A percentile compares a stretch with the other conserved stretches of the same genome.
phyloP scores from a whole-genome alignment of 1,139 yeast genomes.

The Komagataea norvegica region DNA sequence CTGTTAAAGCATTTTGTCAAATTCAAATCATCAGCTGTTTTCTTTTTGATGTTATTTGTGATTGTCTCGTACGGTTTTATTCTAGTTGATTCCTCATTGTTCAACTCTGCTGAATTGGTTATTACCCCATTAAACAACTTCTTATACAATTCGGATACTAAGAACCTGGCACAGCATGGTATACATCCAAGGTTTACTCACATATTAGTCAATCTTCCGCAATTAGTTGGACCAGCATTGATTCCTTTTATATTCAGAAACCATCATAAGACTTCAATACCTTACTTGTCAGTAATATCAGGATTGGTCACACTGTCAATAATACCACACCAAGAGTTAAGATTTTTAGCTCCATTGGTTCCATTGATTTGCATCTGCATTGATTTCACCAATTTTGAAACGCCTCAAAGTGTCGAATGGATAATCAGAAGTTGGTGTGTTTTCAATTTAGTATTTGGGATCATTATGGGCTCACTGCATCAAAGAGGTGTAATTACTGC shows the following conservation, averaged over 20 bases:
- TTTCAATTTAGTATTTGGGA: conserved; percentile 57
- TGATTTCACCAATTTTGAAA: conserved; percentile 35
- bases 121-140: conserved; percentile 77
- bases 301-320: conserved; percentile 60
- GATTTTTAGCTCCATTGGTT: conserved; percentile 74
- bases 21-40: conserved; percentile 29
- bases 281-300: conserved; percentile 57
- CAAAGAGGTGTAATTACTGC: conserved; percentile 88
- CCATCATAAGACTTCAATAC: conserved; percentile 28
- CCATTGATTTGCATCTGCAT: conserved; percentile 69
- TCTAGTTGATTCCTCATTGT: conserved; percentile 47
- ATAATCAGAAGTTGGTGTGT: conserved; percentile 50
- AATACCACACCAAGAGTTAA: conserved; percentile 86
- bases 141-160: conserved; percentile 54
- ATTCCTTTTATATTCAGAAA: conserved; percentile 38
- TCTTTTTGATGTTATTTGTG: conserved; percentile 30
- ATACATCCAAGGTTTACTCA: conserved; percentile 78
- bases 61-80: conserved; percentile 40
- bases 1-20: conserved; percentile 36
- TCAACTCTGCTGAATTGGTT: conserved; percentile 31
- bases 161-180: conserved; percentile 74
- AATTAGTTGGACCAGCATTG: conserved; percentile 72
- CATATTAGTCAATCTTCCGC: conserved; percentile 68
- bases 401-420: conserved; percentile 20
- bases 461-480: conserved; percentile 75